Conservation (phyloP, 1,139 yeast species). For the Nakaseomyces bracarensis region DNA sequence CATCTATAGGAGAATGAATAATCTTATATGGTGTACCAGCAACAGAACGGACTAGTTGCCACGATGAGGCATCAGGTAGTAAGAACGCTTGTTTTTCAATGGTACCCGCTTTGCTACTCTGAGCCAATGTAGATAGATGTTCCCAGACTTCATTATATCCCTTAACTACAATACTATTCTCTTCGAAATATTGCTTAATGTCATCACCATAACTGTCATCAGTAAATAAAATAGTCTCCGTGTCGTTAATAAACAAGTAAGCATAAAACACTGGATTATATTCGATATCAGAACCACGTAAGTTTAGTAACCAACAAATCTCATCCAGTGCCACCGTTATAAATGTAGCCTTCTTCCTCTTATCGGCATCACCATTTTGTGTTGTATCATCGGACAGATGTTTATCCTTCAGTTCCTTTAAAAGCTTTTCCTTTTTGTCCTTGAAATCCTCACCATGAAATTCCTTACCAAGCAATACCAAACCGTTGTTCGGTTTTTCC, state of each 20-base stretch:
- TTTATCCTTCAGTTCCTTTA: conserved; percentile 32
- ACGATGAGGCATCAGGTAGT: conserved; percentile 61
- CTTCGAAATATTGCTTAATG: conserved; percentile 28
- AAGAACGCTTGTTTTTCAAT: conserved; percentile 37
- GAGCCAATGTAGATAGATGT: conserved; percentile 34
- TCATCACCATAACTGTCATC: conserved; percentile 35
- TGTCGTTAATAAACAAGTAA: conserved; percentile 54
- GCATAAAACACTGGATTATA: conserved; percentile 89
- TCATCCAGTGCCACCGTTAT: conserved; percentile 77
- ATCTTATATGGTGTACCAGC: conserved; percentile 34
- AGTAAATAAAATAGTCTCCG: conserved; percentile 51
- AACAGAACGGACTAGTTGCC: conserved; percentile 58
- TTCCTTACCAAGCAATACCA: conserved; percentile 39
- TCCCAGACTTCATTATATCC: conserved; percentile 53
- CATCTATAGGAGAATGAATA: conserved; percentile 55
- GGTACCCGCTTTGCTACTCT: conserved; percentile 9
- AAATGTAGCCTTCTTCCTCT: conserved; percentile 30
- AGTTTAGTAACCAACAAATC: conserved; percentile 84
- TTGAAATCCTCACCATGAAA: conserved; percentile 43
- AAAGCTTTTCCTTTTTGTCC: conserved; percentile 34
- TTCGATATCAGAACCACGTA: conserved; percentile 78
- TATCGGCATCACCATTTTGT: conserved; percentile 19
- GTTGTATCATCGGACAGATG: conserved; percentile 25
- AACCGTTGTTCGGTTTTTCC: conserved; percentile 36
- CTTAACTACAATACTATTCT: conserved; percentile 39